phyloP scores from a whole-genome alignment of 805 yeast genomes.

The Myxozyma vanderwaltii region DNA sequence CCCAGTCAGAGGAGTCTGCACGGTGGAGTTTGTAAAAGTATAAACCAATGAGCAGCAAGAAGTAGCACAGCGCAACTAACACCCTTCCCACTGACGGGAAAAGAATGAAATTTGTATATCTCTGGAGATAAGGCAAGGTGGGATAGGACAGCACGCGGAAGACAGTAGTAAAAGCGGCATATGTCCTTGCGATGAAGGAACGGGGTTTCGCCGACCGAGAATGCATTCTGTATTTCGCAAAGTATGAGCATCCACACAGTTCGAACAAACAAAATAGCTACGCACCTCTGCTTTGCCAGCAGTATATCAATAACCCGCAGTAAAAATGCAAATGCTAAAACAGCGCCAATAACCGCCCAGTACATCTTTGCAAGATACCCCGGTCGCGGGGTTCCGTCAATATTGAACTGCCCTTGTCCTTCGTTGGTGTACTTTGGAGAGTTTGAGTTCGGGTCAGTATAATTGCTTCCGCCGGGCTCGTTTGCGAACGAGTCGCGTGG shows the following conservation, averaged over 20 bases:
- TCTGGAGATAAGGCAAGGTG: constrained; percentile 7
- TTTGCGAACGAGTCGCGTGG: constrained; percentile 12
- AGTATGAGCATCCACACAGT: background rate
- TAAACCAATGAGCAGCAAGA: constrained; percentile 31
- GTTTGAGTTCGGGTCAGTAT: background rate
- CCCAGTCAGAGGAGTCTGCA: constrained; percentile 27
- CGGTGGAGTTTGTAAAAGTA: constrained; percentile 27
- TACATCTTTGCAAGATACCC: constrained; percentile 36
- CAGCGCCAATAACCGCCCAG: constrained; percentile 36
- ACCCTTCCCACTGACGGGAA: constrained; percentile 28
- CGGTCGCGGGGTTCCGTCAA: constrained; percentile 37
- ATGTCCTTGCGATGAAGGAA: background rate
- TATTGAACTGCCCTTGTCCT: constrained; percentile 32
- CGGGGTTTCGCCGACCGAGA: constrained; percentile 14
- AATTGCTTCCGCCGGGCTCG: constrained; percentile 12
- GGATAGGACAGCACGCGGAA: constrained; percentile 21
- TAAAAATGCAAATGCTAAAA: constrained; percentile 27
- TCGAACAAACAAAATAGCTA: background rate
- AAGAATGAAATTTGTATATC: background rate
- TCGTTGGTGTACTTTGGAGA: constrained; percentile 12
- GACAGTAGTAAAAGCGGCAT: constrained; percentile 19
- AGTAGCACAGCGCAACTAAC: constrained; percentile 22
- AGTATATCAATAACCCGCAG: constrained; percentile 11
- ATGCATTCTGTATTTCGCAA: constrained; percentile 10
- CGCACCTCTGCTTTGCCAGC: constrained; percentile 16